A percentile compares a stretch with the other conserved stretches of the same genome.
phyloP scores from a whole-genome alignment of 1,284 basidiomycete species.

The Apiotrichum veenhuisii region DNA sequence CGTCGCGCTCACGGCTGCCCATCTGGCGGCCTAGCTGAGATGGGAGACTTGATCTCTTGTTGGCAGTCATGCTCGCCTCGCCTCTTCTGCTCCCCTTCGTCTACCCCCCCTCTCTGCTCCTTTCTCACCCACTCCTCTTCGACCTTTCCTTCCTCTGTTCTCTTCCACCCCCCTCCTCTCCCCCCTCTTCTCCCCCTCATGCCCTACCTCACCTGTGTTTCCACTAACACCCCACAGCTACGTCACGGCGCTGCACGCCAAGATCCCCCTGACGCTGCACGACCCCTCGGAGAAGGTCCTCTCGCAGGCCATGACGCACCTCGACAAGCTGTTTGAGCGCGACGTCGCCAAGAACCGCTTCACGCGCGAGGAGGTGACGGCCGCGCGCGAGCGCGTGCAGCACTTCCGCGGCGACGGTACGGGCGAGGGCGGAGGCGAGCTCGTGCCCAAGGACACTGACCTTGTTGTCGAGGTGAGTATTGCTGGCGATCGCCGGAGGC shows the following conservation, averaged over 20 bases:
- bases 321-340: conserved; percentile 75
- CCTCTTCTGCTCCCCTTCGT: too few species aligned
- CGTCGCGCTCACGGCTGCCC: too few species aligned
- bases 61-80: too few species aligned
- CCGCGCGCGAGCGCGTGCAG: conserved; percentile 63
- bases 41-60: too few species aligned
- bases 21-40: too few species aligned
- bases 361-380: conserved; percentile 64
- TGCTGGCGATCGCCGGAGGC: too few species aligned
- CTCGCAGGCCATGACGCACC: conserved; percentile 25
- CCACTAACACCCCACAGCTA: conserved; percentile 23
- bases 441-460: conserved; percentile 64
- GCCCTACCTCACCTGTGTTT: background rate
- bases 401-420: conserved; percentile 53
- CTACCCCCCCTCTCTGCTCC: too few species aligned
- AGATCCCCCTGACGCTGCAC: conserved; percentile 35
- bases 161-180: background rate
- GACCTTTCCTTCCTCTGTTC: too few species aligned
- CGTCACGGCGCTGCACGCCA: conserved; percentile 42
- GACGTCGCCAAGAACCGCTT: conserved; percentile 81
- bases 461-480: conserved; percentile 82
- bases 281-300: conserved; percentile 41
- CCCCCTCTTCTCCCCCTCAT: background rate
- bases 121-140: too few species aligned
- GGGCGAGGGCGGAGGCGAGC: conserved; percentile 42